Evolutionary conservation across 148 eudicot species (phyloP).

Genomic region (Talinum fruticosum): DNA sequence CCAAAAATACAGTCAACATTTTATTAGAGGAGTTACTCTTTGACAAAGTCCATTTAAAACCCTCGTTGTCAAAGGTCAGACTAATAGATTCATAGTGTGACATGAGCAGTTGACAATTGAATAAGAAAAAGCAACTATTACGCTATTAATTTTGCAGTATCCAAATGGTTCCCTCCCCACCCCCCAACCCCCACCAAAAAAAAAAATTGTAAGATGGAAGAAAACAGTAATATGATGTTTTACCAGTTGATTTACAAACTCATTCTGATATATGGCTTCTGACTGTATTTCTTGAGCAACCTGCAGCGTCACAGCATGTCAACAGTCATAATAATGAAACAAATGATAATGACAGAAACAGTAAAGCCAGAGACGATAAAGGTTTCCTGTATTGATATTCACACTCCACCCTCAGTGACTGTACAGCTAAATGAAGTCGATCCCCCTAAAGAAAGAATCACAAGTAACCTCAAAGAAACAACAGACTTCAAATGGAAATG

Average conservation of each 20-base stretch:
- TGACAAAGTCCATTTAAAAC: too few relatives aligned
- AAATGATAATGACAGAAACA: neutral
- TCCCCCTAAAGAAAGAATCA: neutral
- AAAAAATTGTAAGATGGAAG: neutral
- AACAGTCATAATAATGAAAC: constrained; percentile 3
- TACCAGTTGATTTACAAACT: constrained; percentile 83
- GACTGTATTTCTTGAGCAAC: constrained; percentile 76
- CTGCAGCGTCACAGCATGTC: constrained; percentile 36
- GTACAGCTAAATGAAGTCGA: neutral
- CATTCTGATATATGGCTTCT: constrained; percentile 77
- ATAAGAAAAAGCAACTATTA: neutral
- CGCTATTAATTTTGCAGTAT: neutral
- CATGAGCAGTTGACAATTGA: neutral
- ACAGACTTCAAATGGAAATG: neutral
- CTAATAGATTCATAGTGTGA: neutral
- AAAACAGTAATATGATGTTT: neutral
- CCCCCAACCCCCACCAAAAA: neutral
- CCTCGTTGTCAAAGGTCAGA: neutral
- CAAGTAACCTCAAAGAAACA: neutral
- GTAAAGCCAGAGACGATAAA: neutral
- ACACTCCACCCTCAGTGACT: neutral
- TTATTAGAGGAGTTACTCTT: neutral
- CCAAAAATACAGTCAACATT: neutral
- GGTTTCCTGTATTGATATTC: neutral
- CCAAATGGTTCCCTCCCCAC: too few relatives aligned